A percentile compares a stretch with the other conserved stretches of the same genome.
Evolutionary conservation across 1,139 yeast genomes (phyloP).

Genomic region (Suhomyces yuchorum): DNA sequence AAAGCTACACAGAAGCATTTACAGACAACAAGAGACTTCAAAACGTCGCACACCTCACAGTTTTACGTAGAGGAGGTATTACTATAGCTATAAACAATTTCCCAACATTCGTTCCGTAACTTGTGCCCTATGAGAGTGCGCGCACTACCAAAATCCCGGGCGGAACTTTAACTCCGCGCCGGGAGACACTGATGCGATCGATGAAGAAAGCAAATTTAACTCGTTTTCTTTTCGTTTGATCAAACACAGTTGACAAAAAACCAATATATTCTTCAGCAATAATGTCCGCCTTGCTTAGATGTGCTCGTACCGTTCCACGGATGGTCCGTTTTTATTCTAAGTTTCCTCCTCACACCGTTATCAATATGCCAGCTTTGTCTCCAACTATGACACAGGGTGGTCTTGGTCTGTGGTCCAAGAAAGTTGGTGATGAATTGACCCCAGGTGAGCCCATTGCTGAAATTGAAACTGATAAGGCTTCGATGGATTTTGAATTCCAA

Average conservation of each 20-base stretch:
- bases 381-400: slow-evolving; percentile 98
- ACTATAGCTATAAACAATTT: background rate
- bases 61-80: background rate
- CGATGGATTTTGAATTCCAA: slow-evolving; percentile 98
- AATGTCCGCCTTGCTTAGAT: slow-evolving; percentile 16
- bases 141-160: slow-evolving; percentile 4
- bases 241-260: slow-evolving; percentile 5
- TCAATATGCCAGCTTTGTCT: slow-evolving; percentile 90
- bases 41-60: background rate
- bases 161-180: slow-evolving; percentile 28
- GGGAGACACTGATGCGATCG: slow-evolving; percentile 31
- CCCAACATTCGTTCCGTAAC: slow-evolving; percentile 1
- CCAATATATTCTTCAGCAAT: slow-evolving; percentile 8
- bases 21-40: background rate
- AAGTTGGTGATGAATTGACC: slow-evolving; percentile 79
- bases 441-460: slow-evolving; percentile 97
- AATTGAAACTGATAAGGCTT: slow-evolving; percentile 97
- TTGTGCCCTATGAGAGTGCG: background rate
- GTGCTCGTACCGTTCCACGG: slow-evolving; percentile 15
- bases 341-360: slow-evolving; percentile 69
- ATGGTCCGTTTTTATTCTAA: slow-evolving; percentile 45
- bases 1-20: background rate
- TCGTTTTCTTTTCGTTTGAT: slow-evolving; percentile 10
- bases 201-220: slow-evolving; percentile 12
- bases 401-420: slow-evolving; percentile 84